Base-by-base conservation (phyloP, 768 basidiomycete genomes). In the Pleurotus djamor region DNA sequence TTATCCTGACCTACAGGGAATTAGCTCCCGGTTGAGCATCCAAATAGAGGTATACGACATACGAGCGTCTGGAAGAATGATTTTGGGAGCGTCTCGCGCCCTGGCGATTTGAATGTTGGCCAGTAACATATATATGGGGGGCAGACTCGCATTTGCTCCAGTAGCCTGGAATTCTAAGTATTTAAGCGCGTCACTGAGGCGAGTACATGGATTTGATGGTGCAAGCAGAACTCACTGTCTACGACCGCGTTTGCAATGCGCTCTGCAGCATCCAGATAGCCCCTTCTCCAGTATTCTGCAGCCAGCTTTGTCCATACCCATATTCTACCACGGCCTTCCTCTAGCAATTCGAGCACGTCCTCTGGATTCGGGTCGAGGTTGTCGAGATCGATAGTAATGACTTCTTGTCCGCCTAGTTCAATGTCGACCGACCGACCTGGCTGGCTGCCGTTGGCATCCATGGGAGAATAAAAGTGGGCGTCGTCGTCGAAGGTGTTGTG, bases 321-420 rank as follows among this genome's bases (percentile, higher is more conserved):
- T 14, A 86, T 84, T 60, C 77, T 85, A 57, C 88, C 91, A 58
- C 87, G 83, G 0, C 88, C 88, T 33, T 91, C 87, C 59, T 80
- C 83, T 50, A 95, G 70, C 3, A 95, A 71, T 64, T 89, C 86
- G 50, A 90, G 74, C 1, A 93, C 85, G 61, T 91, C 88, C 61
- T 88, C 85, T 5, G 88, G 85, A 66, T 84, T 87, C 4, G 86
- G 86, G 71, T 92, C 90, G 52, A 98, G 86, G 65, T 88, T 79
- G 76, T 92, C 91, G 41, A 98, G 82, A 77, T 96, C 92, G 60
- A 98, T 88, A 17, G 91, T 90, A 60, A 96, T 90, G 68, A 92
- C 84, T 73, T 96, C 94, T 72, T 91, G 88, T 5, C 87, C 84
- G 38, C 87, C 87, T 4, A 92, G 79, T 66, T 92, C 91, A 64